phyloP scores from a whole-genome alignment of 1,139 yeast species.

The Arxiozyma bovina region DNA sequence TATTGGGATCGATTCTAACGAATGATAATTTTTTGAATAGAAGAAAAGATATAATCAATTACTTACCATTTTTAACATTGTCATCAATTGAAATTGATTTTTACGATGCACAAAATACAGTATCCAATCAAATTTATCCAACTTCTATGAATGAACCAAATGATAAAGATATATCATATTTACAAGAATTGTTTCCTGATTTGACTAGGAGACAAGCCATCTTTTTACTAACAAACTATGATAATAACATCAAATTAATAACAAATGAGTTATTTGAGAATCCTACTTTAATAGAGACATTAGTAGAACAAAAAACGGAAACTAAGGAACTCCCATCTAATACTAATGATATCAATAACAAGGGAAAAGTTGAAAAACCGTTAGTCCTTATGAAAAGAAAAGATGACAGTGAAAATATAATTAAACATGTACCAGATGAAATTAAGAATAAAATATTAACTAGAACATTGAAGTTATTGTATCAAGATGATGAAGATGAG shows the following conservation, averaged over 20 bases:
- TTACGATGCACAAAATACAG: not conserved
- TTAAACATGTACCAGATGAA: conserved; percentile 36
- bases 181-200: conserved; percentile 55
- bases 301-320: not conserved
- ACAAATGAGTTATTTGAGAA: conserved; percentile 57
- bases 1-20: conserved; percentile 45
- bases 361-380: conserved; percentile 2
- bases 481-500: conserved; percentile 59
- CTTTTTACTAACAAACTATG: conserved; percentile 40
- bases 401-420: conserved; percentile 3
- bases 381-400: conserved; percentile 11
- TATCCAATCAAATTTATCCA: not conserved
- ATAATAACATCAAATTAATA: conserved; percentile 47
- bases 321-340: not conserved
- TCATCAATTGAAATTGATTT: not conserved
- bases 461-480: conserved; percentile 56
- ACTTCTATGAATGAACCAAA: not conserved
- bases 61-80: conserved; percentile 25
- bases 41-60: conserved; percentile 30
- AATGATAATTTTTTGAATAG: conserved; percentile 44
- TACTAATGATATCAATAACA: conserved; percentile 4
- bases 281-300: conserved; percentile 15
- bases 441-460: conserved; percentile 49
- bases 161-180: conserved; percentile 36
- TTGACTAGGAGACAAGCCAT: conserved; percentile 40